Conservation (phyloP, 495 filamentous ascomycete species). For the Podospora pseudoanserina region DNA sequence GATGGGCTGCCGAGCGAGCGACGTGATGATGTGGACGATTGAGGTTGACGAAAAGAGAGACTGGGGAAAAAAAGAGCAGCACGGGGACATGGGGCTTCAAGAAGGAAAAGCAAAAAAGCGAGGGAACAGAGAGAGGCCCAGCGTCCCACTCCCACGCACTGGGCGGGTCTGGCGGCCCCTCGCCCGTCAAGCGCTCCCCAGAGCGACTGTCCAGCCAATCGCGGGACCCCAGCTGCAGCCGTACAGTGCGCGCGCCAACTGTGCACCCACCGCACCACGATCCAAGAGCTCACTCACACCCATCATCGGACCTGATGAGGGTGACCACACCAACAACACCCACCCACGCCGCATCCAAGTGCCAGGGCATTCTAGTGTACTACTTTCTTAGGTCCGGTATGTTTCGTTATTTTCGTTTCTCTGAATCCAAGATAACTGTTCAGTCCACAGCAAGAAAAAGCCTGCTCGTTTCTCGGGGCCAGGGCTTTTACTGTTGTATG, state of each 20-base stretch:
- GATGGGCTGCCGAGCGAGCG: slow-evolving; percentile 26
- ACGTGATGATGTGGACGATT: slow-evolving; percentile 33
- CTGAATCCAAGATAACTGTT: neutral
- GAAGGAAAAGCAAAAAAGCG: slow-evolving; percentile 31
- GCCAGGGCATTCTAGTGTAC: neutral
- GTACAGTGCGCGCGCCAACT: slow-evolving; percentile 11
- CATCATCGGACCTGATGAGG: neutral
- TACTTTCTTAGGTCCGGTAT: neutral
- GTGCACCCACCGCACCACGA: slow-evolving; percentile 5
- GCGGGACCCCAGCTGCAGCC: neutral
- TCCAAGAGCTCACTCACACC: no score
- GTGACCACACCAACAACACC: neutral
- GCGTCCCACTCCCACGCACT: slow-evolving; percentile 18
- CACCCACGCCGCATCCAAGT: neutral
- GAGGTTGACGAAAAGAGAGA: slow-evolving; percentile 35
- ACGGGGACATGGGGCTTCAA: slow-evolving; percentile 34
- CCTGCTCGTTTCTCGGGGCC: neutral
- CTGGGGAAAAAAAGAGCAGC: slow-evolving; percentile 29
- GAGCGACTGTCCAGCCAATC: slow-evolving; percentile 12
- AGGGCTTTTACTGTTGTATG: slow-evolving; percentile 4
- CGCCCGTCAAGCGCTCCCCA: slow-evolving; percentile 12
- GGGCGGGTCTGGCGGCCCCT: slow-evolving; percentile 17
- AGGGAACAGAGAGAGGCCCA: slow-evolving; percentile 23
- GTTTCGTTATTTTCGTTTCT: neutral
- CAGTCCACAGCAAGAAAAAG: neutral